Conservation (phyloP, 495 filamentous ascomycete genomes). For the Daldinia caldariorum region DNA sequence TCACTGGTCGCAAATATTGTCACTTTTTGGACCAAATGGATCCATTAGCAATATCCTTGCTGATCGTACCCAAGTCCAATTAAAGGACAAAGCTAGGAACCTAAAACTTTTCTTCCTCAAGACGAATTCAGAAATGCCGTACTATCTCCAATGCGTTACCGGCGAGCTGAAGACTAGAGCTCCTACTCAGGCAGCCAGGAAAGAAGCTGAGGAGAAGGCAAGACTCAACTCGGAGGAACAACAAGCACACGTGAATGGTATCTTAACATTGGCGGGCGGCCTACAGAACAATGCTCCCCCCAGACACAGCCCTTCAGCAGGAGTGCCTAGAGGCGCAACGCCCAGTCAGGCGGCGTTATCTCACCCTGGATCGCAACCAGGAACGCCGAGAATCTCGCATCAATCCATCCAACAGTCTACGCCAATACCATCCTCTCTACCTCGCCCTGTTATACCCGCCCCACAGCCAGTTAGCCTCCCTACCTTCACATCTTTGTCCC, state of each 20-base stretch:
- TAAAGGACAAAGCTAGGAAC: slow-evolving; percentile 96
- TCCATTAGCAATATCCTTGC: slow-evolving; percentile 86
- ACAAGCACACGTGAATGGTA: slow-evolving; percentile 74
- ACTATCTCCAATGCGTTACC: slow-evolving; percentile 89
- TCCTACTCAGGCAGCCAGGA: slow-evolving; percentile 80
- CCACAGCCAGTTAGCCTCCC: slow-evolving; percentile 49
- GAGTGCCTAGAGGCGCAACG: slow-evolving; percentile 33
- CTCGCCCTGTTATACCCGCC: slow-evolving; percentile 46
- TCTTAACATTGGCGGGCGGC: slow-evolving; percentile 62
- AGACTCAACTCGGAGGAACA: slow-evolving; percentile 74
- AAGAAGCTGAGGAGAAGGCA: slow-evolving; percentile 78
- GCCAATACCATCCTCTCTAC: slow-evolving; percentile 19
- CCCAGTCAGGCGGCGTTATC: slow-evolving; percentile 36
- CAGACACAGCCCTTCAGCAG: slow-evolving; percentile 35
- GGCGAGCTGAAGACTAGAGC: slow-evolving; percentile 94
- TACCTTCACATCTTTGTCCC: slow-evolving; percentile 39
- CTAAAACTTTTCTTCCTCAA: slow-evolving; percentile 96
- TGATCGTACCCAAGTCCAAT: slow-evolving; percentile 92
- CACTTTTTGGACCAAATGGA: slow-evolving; percentile 85
- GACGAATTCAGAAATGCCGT: slow-evolving; percentile 90
- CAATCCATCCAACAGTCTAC: slow-evolving; percentile 20
- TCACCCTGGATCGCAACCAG: slow-evolving; percentile 35
- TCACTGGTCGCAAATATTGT: slow-evolving; percentile 95
- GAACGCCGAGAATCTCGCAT: slow-evolving; percentile 32
- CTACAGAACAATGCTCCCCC: slow-evolving; percentile 50